phyloP scores from a whole-genome alignment of 1,284 basidiomycete species.

The Erythrobasidium hasegawianum region DNA sequence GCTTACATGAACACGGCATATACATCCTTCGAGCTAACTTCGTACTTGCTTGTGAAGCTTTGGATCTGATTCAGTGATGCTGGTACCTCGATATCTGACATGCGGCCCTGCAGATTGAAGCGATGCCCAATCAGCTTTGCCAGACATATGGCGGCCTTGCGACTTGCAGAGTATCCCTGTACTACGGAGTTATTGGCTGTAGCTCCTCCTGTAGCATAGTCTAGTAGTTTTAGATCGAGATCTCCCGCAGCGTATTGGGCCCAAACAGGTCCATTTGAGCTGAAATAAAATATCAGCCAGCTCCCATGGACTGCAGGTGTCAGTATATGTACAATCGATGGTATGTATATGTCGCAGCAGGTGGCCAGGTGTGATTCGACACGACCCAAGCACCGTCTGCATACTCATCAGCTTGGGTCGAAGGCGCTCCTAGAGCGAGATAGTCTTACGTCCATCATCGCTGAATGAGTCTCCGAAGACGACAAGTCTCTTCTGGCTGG shows the following conservation, averaged over 20 bases:
- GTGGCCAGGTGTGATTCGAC: slow-evolving; percentile 4
- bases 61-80: slow-evolving; percentile 18
- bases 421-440: neutral
- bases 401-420: too few species aligned
- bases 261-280: slow-evolving; percentile 22
- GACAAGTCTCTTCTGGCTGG: slow-evolving; percentile 17
- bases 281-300: too few species aligned
- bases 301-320: too few species aligned
- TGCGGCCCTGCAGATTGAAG: slow-evolving; percentile 8
- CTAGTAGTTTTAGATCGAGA: slow-evolving; percentile 9
- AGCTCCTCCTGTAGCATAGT: slow-evolving; percentile 26
- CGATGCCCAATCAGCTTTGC: neutral
- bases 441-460: slow-evolving; percentile 18
- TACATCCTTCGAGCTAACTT: neutral
- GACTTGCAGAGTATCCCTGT: slow-evolving; percentile 18
- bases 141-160: neutral
- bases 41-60: neutral
- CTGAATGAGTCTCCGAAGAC: slow-evolving; percentile 31
- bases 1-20: slow-evolving; percentile 10
- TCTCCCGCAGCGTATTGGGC: neutral
- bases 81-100: slow-evolving; percentile 20
- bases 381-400: slow-evolving; percentile 7
- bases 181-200: slow-evolving; percentile 24
- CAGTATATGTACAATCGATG: neutral
- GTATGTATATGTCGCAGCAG: neutral